phyloP scores from a whole-genome alignment of 1,284 basidiomycete species.

The Cryptococcus depauperatus region DNA sequence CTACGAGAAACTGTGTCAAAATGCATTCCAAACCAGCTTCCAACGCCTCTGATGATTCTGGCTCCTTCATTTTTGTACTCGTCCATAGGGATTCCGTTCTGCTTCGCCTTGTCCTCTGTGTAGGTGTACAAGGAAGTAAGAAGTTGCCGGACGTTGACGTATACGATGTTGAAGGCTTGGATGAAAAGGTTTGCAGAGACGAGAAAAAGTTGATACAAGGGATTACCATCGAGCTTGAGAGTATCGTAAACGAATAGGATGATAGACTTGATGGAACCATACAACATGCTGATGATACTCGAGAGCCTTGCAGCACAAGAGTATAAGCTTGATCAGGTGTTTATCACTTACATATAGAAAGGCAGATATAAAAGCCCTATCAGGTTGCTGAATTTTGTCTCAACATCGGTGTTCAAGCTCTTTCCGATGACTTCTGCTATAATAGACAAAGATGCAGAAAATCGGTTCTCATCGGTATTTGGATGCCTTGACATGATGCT shows the following conservation, averaged over 20 bases:
- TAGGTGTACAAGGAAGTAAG: background rate
- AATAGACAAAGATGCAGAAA: background rate
- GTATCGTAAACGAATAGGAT: background rate
- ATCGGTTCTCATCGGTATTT: constrained; percentile 14
- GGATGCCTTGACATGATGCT: constrained; percentile 29
- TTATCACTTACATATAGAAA: constrained; percentile 9
- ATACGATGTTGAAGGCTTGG: constrained; percentile 1
- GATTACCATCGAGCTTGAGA: background rate
- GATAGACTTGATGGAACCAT: background rate
- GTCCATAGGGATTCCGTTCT: constrained; percentile 24
- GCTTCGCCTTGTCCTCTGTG: constrained; percentile 16
- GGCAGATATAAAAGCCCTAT: too few relatives aligned
- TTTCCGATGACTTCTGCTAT: background rate
- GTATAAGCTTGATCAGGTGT: too few relatives aligned
- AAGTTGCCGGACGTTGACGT: constrained; percentile 4
- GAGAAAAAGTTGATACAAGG: background rate
- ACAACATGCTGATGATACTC: background rate
- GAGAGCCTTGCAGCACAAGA: background rate
- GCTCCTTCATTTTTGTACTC: constrained; percentile 5
- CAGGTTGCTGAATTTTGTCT: too few relatives aligned
- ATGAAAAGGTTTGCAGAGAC: constrained; percentile 5
- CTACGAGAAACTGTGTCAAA: background rate
- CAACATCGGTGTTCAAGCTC: too few relatives aligned
- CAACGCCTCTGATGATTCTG: background rate
- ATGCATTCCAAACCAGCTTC: constrained; percentile 8